Evolutionary conservation across 345 rosid genomes (phyloP).

Genomic region (Syzygium aqueum): DNA sequence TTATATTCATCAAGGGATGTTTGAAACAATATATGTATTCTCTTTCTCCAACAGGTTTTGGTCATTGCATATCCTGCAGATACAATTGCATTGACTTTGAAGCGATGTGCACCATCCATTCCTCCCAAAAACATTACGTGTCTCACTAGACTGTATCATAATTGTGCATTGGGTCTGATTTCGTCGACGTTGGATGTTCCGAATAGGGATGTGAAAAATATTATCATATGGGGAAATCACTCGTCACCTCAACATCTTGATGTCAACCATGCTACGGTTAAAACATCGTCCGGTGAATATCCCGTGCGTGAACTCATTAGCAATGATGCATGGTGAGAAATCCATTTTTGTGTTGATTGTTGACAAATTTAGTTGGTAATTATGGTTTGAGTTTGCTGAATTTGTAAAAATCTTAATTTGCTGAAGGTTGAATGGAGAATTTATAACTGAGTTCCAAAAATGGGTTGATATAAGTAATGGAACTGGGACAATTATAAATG

Average conservation of each 20-base stretch:
- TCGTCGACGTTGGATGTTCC: constrained; percentile 77
- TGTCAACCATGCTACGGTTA: constrained; percentile 84
- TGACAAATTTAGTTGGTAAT: background rate
- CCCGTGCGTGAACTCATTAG: constrained; percentile 69
- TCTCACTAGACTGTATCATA: constrained; percentile 85
- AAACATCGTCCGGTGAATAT: constrained; percentile 58
- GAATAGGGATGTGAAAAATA: constrained; percentile 82
- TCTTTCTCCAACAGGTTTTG: constrained; percentile 45
- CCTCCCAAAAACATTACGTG: constrained; percentile 84
- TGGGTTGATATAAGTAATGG: constrained; percentile 94
- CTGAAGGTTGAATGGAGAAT: constrained; percentile 70
- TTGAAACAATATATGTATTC: background rate
- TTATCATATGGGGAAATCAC: constrained; percentile 94
- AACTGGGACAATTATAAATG: constrained; percentile 80
- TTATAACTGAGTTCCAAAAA: constrained; percentile 73
- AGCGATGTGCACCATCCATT: constrained; percentile 88
- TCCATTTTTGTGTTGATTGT: background rate
- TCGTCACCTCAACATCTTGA: constrained; percentile 92
- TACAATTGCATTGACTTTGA: constrained; percentile 86
- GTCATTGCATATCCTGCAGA: constrained; percentile 97
- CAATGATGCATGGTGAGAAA: constrained; percentile 59
- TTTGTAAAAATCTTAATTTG: background rate
- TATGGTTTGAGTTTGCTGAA: background rate
- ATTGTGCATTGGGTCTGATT: constrained; percentile 92
- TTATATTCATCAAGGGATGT: background rate